Percentiles rank a stretch among this genome's conserved stretches.
Evolutionary conservation across 164 flowering plant species (phyloP).

Genomic region (grape (Vitis vinifera)): DNA sequence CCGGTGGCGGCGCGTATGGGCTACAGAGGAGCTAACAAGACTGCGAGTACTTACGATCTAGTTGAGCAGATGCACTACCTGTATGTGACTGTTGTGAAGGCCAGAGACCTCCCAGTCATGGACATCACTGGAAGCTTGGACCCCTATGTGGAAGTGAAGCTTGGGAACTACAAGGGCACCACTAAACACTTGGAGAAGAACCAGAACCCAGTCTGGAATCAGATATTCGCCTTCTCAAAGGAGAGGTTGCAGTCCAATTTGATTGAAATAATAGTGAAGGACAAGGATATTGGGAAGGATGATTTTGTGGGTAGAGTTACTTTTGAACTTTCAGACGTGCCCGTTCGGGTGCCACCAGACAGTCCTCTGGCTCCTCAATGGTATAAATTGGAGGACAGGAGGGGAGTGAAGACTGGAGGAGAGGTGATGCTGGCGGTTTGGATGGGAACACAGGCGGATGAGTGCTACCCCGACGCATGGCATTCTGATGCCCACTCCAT

Average conservation of each 20-base stretch:
- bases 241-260: constrained; percentile 56
- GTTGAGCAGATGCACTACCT: constrained; percentile 79
- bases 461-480: constrained; percentile 78
- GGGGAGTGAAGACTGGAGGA: constrained; percentile 53
- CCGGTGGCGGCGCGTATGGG: constrained; percentile 69
- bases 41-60: constrained; percentile 62
- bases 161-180: constrained; percentile 78
- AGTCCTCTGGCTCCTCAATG: constrained; percentile 92
- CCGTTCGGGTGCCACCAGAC: constrained; percentile 82
- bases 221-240: constrained; percentile 70
- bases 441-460: constrained; percentile 98
- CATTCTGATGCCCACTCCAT: constrained; percentile 74
- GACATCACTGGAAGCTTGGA: constrained; percentile 73
- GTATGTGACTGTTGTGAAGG: constrained; percentile 78
- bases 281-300: constrained; percentile 70
- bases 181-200: constrained; percentile 77
- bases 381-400: constrained; percentile 68
- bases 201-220: constrained; percentile 69
- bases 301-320: constrained; percentile 64
- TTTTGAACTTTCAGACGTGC: constrained; percentile 66
- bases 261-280: constrained; percentile 67
- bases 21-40: constrained; percentile 62
- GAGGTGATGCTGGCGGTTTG: constrained; percentile 91
- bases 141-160: constrained; percentile 86
- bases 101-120: constrained; percentile 72